Percentiles rank a stretch among this genome's conserved stretches.
These are phyloP conservation scores for Zasmidium cellare DNA, from an alignment of 2,329 filamentous ascomycete genomes.

Conservation along the genomic window DNA sequence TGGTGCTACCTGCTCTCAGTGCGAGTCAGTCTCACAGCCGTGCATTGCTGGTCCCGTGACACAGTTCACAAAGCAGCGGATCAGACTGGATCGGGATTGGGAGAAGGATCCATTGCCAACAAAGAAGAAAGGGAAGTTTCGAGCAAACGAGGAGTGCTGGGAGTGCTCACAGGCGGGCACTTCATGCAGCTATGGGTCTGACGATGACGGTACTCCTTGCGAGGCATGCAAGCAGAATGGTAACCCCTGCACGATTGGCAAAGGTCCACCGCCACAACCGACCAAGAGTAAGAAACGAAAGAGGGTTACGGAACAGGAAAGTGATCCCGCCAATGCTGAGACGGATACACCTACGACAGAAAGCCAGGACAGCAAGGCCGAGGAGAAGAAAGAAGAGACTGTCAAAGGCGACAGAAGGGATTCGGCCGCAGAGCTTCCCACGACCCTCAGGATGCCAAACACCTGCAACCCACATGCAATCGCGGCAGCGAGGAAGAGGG, in stretches of 20 bases:
- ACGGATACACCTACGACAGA: too few species aligned
- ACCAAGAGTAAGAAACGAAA: not conserved
- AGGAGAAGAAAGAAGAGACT: not conserved
- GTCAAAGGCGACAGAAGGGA: not conserved
- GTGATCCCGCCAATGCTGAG: not conserved
- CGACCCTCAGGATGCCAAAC: not conserved
- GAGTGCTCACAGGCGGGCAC: conserved; percentile 14
- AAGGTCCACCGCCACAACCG: not conserved
- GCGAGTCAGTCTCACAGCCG: conserved; percentile 25
- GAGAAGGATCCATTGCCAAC: conserved; percentile 7
- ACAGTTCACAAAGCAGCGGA: conserved; percentile 21
- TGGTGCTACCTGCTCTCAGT: conserved; percentile 35
- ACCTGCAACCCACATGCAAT: not conserved
- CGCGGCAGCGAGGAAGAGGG: not conserved
- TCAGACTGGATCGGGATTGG: conserved; percentile 25
- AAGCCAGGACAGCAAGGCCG: too few species aligned
- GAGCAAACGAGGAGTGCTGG: conserved; percentile 8
- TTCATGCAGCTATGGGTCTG: conserved; percentile 16
- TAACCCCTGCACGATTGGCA: conserved; percentile 6
- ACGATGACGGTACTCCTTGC: conserved; percentile 15
- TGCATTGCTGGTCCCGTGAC: conserved; percentile 41
- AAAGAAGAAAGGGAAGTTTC: conserved; percentile 5
- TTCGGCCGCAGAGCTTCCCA: too few species aligned
- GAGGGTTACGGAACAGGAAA: not conserved
- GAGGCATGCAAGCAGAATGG: conserved; percentile 12